Conservation (phyloP, 2,329 filamentous ascomycete genomes). For the Fusarium incarnatum region DNA sequence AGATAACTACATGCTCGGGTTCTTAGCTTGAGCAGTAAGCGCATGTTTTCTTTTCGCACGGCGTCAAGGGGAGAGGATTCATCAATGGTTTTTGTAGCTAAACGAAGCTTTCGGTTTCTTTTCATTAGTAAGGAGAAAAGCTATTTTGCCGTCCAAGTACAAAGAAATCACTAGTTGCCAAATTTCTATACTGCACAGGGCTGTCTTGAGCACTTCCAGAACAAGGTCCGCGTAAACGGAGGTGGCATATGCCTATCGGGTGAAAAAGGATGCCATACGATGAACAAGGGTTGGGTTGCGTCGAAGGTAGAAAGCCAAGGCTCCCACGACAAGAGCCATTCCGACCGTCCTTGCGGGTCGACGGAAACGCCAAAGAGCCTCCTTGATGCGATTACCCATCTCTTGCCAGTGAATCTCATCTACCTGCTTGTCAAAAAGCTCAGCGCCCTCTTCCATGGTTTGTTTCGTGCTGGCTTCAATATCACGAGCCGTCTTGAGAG, state of each 20-base stretch:
- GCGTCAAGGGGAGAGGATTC: constrained; percentile 39
- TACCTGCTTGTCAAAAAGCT: constrained; percentile 77
- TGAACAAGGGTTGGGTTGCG: constrained; percentile 55
- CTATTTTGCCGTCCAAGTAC: constrained; percentile 16
- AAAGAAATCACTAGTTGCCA: constrained; percentile 4
- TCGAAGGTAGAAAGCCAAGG: constrained; percentile 75
- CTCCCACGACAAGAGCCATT: constrained; percentile 73
- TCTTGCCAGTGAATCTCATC: constrained; percentile 77
- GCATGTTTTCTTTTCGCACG: constrained; percentile 41
- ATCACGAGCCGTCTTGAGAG: constrained; percentile 82
- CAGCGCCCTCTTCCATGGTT: constrained; percentile 73
- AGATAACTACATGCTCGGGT: constrained; percentile 13
- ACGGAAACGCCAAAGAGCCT: constrained; percentile 71
- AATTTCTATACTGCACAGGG: constrained; percentile 16
- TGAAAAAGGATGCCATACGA: constrained; percentile 46
- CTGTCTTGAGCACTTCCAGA: neutral
- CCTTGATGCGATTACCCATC: constrained; percentile 46
- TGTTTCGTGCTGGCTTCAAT: constrained; percentile 63
- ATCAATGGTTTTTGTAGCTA: constrained; percentile 27
- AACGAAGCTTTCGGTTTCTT: constrained; percentile 18
- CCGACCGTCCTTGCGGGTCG: constrained; percentile 71
- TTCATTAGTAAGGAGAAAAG: constrained; percentile 5
- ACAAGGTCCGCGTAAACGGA: neutral
- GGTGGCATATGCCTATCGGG: constrained; percentile 22
- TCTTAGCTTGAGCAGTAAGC: constrained; percentile 27